phyloP scores from a whole-genome alignment of 768 basidiomycete species.

The Obba rivulosa region DNA sequence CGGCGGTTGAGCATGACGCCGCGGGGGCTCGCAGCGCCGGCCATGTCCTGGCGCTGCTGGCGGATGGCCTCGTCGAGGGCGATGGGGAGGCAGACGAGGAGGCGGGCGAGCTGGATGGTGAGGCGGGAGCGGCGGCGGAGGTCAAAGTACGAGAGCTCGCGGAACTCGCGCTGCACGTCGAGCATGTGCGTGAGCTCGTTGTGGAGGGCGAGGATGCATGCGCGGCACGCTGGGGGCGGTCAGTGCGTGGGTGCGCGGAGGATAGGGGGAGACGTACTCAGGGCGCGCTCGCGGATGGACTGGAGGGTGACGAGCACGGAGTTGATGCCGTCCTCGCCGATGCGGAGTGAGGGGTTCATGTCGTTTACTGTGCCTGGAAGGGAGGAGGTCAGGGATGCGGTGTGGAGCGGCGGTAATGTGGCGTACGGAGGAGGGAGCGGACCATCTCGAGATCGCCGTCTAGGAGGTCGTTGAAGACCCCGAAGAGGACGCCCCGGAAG shows the following conservation, averaged over 20 bases:
- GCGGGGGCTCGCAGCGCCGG: constrained; percentile 11
- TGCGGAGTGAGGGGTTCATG: constrained; percentile 69
- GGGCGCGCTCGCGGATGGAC: constrained; percentile 65
- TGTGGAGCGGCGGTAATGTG: background rate
- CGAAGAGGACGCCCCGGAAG: constrained; percentile 64
- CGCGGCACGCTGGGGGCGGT: constrained; percentile 55
- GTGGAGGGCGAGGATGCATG: constrained; percentile 70
- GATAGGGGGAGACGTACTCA: constrained; percentile 40
- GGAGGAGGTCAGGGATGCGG: background rate
- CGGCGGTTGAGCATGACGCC: constrained; percentile 46
- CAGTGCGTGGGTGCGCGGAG: background rate
- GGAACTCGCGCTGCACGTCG: constrained; percentile 74
- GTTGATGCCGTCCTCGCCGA: constrained; percentile 77
- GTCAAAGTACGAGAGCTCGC: constrained; percentile 73
- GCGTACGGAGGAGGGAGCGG: constrained; percentile 65
- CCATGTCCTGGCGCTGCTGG: constrained; percentile 22
- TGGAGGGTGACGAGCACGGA: constrained; percentile 67
- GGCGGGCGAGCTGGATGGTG: constrained; percentile 71
- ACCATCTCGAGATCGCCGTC: constrained; percentile 88
- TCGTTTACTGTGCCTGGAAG: constrained; percentile 67
- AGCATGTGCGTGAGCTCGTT: constrained; percentile 71
- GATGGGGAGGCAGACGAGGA: constrained; percentile 70
- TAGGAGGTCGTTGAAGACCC: constrained; percentile 76
- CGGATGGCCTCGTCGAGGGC: constrained; percentile 66
- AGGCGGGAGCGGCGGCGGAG: constrained; percentile 69